Evolutionary conservation across 2,329 filamentous ascomycete genomes (phyloP), one percentile per base, ranked within the genome.

Genomic region (Aschersonia sp.): DNA sequence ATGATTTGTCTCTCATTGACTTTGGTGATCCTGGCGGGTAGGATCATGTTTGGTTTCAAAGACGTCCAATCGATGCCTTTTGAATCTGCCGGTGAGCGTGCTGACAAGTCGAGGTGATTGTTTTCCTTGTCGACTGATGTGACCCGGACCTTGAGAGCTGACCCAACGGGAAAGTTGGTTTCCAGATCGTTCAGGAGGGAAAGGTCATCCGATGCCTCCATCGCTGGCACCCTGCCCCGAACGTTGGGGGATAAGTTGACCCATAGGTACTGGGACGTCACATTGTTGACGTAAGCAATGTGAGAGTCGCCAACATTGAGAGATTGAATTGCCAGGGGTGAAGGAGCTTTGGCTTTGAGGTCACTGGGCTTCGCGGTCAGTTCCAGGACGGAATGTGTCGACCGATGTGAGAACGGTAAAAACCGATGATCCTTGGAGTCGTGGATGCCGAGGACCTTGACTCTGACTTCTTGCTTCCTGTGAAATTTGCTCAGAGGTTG

Each of bases 401-500:
- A 80, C 47, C 89, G 79, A 65, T 97, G 91, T 40, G 85, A 85
- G 57, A 98, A 86, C 2, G 92, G 89, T 42, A 98, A 72, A 68
- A 95, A 98, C 44, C 84, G 82, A 65, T 96, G 87, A 56, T 87
- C 94, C 54, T 84, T 82, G 45, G 89, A 85, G 65, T 96, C 89
- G 60, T 97, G 91, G 32, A 94, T 75, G 52, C 89, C 91, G 38
- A 97, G 72, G 40, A 96, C 76, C 58, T 82, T 84, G 40, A 89
- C 89, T 10, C 77, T 69, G 31, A 96, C 66, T 44, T 80, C 68
- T 50, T 91, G 78, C 55, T 85, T 84, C 46, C 74, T 70, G 52
- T 78, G 75, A 66, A 94, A 94, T 52, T 77, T 75, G 48, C 59
- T 56, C n/a, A 97, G 71, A 1, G 92, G 91, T 31, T 80, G 73